Evolutionary conservation across 352 stramenopile genomes (phyloP), one percentile per base, ranked within the genome.

Genomic region (Pythium guiyangense): DNA sequence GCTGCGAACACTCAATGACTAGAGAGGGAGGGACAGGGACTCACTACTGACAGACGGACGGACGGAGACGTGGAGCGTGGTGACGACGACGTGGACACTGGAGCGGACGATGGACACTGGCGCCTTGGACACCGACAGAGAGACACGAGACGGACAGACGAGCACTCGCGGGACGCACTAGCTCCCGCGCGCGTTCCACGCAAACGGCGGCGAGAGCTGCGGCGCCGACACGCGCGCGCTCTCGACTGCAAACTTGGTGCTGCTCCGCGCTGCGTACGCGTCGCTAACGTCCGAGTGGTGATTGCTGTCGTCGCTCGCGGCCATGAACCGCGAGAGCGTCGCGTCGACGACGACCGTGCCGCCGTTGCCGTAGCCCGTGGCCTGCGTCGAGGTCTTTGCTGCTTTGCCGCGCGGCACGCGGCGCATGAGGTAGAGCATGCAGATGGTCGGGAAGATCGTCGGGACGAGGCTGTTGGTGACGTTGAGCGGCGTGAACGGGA

Each of bases 361-460:
- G 57, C 64, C 26, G 46, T 54, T 46, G 52, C 63, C 37, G 49
- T 73, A 34, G 48, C 34, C 18, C 57, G 56, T 45, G 62, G 31
- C 59, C 20, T 8, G 20, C 35, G 34, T 46, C 22, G 20, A 20
- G 29, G 31, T 46, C 18, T 10, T 59, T 54, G 31, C 31, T 26
- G 50, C 59, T 45, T 64, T 64, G 44, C 51, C 29, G 14, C 65
- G 64, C 18, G 73, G 69, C 54, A 87, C 59, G 42, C 83, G 84
- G 9, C 85, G 84, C 80, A 93, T 92, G 66, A 95, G 79, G 62
- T 95, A 92, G 49, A 95, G 71, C 76, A 95, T 90, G 71, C 83
- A 95, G 60, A 95, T 88, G 27, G 79, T 80, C n/a, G 85, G 83
- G 60, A 95, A 93, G 52, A 55, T 55, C 20, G 37, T 47, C 42